phyloP scores from a whole-genome alignment of 139 green algal species.

The Auxenochlorella pyrenoidosa region DNA sequence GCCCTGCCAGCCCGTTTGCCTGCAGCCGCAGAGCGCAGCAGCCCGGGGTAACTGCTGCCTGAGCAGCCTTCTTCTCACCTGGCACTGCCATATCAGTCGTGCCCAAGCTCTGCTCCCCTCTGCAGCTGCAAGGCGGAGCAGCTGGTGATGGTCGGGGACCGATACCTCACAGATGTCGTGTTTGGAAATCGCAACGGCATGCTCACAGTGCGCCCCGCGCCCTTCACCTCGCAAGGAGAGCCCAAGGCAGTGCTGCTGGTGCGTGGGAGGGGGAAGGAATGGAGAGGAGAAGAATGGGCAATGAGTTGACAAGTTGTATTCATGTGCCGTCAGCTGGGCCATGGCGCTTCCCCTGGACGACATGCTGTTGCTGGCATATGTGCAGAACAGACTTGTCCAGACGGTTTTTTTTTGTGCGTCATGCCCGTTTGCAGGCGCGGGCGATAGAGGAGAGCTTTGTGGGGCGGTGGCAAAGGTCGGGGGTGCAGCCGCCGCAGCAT shows the following conservation, averaged over 20 bases:
- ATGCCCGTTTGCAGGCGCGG: slow-evolving; percentile 50
- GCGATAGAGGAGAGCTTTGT: slow-evolving; percentile 70
- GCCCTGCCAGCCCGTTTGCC: neutral
- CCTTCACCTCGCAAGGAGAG: slow-evolving; percentile 76
- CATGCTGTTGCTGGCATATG: neutral
- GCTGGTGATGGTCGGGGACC: slow-evolving; percentile 89
- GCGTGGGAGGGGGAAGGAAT: neutral
- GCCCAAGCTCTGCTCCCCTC: neutral
- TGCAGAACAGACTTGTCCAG: neutral
- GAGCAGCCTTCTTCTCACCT: too few relatives aligned
- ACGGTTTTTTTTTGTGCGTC: neutral
- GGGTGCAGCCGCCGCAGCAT: slow-evolving; percentile 61
- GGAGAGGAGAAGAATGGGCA: too few relatives aligned
- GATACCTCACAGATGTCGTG: slow-evolving; percentile 91
- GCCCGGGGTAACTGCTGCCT: neutral
- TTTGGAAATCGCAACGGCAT: slow-evolving; percentile 92
- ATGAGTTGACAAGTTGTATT: neutral
- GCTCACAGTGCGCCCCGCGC: slow-evolving; percentile 82
- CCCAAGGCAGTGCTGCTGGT: slow-evolving; percentile 69
- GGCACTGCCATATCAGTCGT: too few relatives aligned
- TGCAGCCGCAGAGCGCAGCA: too few relatives aligned
- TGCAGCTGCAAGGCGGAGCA: slow-evolving; percentile 67
- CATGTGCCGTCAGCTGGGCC: neutral
- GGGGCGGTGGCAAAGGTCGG: slow-evolving; percentile 50
- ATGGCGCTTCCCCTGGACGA: neutral